phyloP scores from a whole-genome alignment of 2,329 filamentous ascomycete species.

The Pestalotiopsis fici region DNA sequence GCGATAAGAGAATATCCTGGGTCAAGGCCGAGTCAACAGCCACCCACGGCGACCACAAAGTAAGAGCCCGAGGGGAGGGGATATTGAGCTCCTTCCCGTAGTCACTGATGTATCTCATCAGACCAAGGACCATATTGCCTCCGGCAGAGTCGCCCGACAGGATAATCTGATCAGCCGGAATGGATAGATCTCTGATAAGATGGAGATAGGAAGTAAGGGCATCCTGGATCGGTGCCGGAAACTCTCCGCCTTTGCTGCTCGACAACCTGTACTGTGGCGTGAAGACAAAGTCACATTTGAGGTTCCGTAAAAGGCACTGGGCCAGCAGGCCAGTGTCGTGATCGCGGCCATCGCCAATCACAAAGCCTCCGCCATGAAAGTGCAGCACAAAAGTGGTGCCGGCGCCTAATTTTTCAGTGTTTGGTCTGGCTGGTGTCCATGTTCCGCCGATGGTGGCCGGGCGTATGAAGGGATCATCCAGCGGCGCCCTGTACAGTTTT shows the following conservation, averaged over 20 bases:
- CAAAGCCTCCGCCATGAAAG: slow-evolving; percentile 3
- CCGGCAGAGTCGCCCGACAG: not conserved
- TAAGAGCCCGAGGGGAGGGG: not conserved
- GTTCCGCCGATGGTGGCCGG: not conserved
- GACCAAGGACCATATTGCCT: not conserved
- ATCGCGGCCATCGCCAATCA: not conserved
- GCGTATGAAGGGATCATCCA: not conserved
- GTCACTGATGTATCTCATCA: not conserved
- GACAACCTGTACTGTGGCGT: slow-evolving; percentile 1
- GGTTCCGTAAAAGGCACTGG: not conserved
- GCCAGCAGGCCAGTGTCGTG: not conserved
- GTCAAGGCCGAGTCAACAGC: not conserved
- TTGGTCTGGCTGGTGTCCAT: not conserved
- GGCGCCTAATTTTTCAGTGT: not conserved
- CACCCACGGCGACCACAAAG: not conserved
- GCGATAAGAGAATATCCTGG: not conserved
- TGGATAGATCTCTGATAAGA: not conserved
- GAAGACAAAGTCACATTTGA: not conserved
- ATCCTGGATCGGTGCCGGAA: slow-evolving; percentile 3
- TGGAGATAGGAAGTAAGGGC: not conserved
- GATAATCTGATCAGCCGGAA: not conserved
- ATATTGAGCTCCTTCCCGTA: not conserved
- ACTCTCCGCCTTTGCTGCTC: not conserved
- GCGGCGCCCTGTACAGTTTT: not conserved
- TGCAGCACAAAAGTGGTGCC: not conserved